phyloP scores from a whole-genome alignment of 257 asterid species.

The Capsicum rhomboideum region DNA sequence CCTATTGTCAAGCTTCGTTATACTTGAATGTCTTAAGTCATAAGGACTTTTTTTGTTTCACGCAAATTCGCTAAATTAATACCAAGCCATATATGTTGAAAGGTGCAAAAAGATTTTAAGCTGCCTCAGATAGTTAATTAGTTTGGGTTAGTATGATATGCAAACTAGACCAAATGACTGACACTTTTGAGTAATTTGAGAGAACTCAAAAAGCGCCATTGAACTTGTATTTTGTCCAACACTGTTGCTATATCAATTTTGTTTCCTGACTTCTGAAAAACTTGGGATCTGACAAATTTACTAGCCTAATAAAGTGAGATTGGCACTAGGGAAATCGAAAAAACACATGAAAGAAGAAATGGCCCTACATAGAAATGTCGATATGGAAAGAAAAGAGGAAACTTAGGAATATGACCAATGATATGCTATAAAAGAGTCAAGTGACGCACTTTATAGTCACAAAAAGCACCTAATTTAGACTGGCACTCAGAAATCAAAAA shows the following conservation, averaged over 20 bases:
- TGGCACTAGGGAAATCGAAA: not conserved
- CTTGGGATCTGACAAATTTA: not conserved
- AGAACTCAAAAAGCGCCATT: not conserved
- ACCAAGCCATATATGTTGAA: not conserved
- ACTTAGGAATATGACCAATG: conserved; percentile 9
- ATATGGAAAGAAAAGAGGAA: not conserved
- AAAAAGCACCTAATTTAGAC: not conserved
- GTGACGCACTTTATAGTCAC: not conserved
- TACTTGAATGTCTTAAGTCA: not conserved
- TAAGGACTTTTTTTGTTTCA: not conserved
- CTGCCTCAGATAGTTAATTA: not conserved
- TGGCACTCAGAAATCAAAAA: not conserved
- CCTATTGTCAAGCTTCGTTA: too few species aligned
- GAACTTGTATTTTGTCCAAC: not conserved
- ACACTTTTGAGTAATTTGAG: not conserved
- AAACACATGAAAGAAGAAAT: not conserved
- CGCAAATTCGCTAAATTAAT: not conserved
- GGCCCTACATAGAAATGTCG: not conserved
- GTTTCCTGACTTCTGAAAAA: not conserved
- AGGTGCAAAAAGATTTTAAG: not conserved
- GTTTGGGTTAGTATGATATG: not conserved
- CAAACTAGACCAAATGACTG: not conserved
- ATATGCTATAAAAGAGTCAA: conserved; percentile 15
- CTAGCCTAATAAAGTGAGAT: not conserved
- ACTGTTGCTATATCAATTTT: not conserved